These are phyloP conservation scores for Mariannaea sp. DNA, from an alignment of 2,329 filamentous ascomycete genomes.

Conservation along the genomic window DNA sequence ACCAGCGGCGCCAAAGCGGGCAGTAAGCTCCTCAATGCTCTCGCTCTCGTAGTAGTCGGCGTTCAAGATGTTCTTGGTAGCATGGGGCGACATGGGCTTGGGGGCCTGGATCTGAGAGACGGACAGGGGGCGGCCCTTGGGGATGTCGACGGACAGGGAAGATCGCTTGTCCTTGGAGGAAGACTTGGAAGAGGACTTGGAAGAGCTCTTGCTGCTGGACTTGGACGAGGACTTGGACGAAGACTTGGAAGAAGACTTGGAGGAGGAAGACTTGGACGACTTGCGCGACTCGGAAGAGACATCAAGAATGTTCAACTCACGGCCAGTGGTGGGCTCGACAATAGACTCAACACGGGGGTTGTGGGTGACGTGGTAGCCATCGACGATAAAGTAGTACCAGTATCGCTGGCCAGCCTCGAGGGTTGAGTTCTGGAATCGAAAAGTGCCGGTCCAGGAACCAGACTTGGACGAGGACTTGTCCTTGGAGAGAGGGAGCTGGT, in stretches of 20 bases:
- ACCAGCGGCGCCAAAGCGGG: slow-evolving; percentile 69
- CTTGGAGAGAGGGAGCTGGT: slow-evolving; percentile 92
- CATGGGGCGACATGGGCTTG: slow-evolving; percentile 85
- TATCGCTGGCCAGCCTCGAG: slow-evolving; percentile 90
- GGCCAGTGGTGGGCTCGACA: slow-evolving; percentile 94
- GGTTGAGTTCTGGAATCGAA: slow-evolving; percentile 88
- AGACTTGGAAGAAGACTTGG: slow-evolving; percentile 51
- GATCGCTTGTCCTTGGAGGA: slow-evolving; percentile 51
- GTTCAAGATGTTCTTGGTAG: slow-evolving; percentile 85
- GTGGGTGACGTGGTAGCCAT: slow-evolving; percentile 97
- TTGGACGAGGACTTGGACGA: slow-evolving; percentile 41
- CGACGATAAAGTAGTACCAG: slow-evolving; percentile 99
- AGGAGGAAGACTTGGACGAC: slow-evolving; percentile 39
- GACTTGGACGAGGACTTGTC: slow-evolving; percentile 82
- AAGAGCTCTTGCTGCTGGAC: slow-evolving; percentile 47
- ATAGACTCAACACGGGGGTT: slow-evolving; percentile 89
- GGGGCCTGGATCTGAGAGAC: slow-evolving; percentile 89
- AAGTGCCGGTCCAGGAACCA: slow-evolving; percentile 93
- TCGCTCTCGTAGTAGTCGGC: slow-evolving; percentile 75
- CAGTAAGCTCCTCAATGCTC: slow-evolving; percentile 78
- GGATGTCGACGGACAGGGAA: slow-evolving; percentile 67
- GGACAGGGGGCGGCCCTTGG: slow-evolving; percentile 87
- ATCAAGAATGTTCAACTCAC: slow-evolving; percentile 96
- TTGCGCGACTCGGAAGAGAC: slow-evolving; percentile 64
- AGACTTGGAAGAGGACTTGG: slow-evolving; percentile 45